Conservation (phyloP, 805 yeast genomes). For the Ogataea naganishii region DNA sequence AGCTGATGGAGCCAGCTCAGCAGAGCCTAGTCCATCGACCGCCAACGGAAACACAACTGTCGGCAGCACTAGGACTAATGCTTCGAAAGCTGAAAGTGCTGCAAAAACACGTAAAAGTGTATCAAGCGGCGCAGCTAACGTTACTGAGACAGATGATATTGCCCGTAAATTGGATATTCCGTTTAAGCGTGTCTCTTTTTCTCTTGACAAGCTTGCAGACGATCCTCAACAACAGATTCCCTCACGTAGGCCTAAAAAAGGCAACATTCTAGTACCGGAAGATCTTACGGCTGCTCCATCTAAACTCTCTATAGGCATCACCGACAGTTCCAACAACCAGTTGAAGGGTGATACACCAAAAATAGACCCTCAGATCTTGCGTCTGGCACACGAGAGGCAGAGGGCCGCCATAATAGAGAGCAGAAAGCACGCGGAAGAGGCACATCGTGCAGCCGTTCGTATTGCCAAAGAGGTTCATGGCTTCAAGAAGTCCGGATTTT, state of each 20-base stretch:
- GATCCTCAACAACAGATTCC: constrained; percentile 61
- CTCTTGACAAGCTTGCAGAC: constrained; percentile 35
- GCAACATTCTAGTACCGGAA: constrained; percentile 54
- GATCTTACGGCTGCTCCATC: constrained; percentile 58
- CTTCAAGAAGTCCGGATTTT: constrained; percentile 24
- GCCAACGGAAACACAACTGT: neutral
- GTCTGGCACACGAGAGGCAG: constrained; percentile 52
- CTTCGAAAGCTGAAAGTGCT: constrained; percentile 9
- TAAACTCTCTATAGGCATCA: constrained; percentile 59
- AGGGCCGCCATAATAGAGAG: constrained; percentile 48
- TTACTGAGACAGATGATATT: constrained; percentile 14
- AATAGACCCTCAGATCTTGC: constrained; percentile 39
- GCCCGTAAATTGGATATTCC: too few relatives aligned
- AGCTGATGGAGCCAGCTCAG: too few relatives aligned
- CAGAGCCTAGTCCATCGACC: neutral
- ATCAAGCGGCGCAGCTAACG: neutral
- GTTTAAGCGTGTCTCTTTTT: constrained; percentile 41
- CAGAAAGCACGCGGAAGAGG: constrained; percentile 66
- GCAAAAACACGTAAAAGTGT: constrained; percentile 1
- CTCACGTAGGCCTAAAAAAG: constrained; percentile 43
- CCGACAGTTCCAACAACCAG: constrained; percentile 32
- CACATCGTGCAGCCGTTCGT: constrained; percentile 62
- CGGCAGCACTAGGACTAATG: neutral
- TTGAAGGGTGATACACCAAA: constrained; percentile 18
- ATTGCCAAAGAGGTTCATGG: constrained; percentile 57